phyloP scores from a whole-genome alignment of 2,329 filamentous ascomycete species.

The Septoria linicola region DNA sequence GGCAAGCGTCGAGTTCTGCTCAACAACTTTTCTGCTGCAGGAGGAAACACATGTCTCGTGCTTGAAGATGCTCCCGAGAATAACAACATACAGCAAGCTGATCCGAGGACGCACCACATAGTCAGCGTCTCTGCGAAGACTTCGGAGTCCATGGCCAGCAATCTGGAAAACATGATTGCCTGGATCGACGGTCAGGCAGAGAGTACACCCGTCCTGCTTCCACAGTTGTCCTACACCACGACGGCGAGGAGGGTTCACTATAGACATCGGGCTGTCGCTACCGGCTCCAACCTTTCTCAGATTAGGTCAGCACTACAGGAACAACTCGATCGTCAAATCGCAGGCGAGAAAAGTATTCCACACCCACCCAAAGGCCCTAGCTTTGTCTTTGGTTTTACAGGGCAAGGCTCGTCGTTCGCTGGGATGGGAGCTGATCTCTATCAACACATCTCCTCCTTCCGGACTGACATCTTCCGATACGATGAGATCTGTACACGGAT shows the following conservation, averaged over 20 bases:
- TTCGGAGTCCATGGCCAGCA: constrained; percentile 47
- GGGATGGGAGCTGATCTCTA: constrained; percentile 27
- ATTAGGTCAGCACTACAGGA: neutral
- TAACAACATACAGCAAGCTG: constrained; percentile 23
- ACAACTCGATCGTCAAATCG: no score
- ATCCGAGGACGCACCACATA: constrained; percentile 54
- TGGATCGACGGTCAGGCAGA: no score
- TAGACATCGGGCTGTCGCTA: constrained; percentile 15
- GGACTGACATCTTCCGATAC: constrained; percentile 1
- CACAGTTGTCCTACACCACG: constrained; percentile 26
- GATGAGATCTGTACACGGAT: constrained; percentile 28
- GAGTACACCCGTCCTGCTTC: neutral
- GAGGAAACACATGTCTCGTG: constrained; percentile 67
- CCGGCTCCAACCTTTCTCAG: neutral
- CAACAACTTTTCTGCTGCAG: constrained; percentile 71
- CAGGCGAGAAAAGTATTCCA: no score
- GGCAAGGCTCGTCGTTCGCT: constrained; percentile 25
- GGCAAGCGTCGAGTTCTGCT: constrained; percentile 47
- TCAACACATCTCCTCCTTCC: constrained; percentile 15
- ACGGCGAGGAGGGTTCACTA: constrained; percentile 31
- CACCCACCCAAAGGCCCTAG: no score
- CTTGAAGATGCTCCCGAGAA: constrained; percentile 59
- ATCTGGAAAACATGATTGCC: constrained; percentile 42
- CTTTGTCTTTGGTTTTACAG: constrained; percentile 17
- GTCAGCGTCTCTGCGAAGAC: constrained; percentile 61